phyloP scores from a whole-genome alignment of 208 protist genomes.

The Vickermania spadyakhi region DNA sequence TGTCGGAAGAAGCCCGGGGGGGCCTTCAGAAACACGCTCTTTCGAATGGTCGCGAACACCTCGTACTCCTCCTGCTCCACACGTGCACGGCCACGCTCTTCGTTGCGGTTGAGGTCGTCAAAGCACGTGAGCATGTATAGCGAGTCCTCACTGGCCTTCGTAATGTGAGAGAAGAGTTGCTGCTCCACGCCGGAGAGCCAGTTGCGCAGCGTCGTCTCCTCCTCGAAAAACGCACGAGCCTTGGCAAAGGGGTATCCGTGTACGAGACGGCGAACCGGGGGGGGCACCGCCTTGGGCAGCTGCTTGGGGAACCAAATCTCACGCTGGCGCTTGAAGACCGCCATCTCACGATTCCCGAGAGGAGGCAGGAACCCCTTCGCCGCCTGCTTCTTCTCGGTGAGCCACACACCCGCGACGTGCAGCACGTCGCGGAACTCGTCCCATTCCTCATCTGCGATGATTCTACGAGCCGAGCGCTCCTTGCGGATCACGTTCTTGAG shows the following conservation, averaged over 20 bases:
- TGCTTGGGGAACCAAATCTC: slow-evolving; percentile 41
- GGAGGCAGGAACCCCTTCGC: slow-evolving; percentile 15
- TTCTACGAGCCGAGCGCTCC: slow-evolving; percentile 38
- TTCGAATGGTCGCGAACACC: slow-evolving; percentile 21
- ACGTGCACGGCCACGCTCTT: slow-evolving; percentile 25
- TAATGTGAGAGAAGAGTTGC: slow-evolving; percentile 33
- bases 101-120: slow-evolving; percentile 17
- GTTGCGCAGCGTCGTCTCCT: slow-evolving; percentile 62
- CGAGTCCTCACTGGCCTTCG: slow-evolving; percentile 33
- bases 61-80: slow-evolving; percentile 47
- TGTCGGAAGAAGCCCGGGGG: slow-evolving; percentile 59
- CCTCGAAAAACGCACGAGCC: slow-evolving; percentile 26
- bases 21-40: slow-evolving; percentile 34
- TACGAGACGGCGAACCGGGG: slow-evolving; percentile 13
- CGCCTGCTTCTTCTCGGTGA: slow-evolving; percentile 39
- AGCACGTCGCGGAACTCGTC: slow-evolving; percentile 37
- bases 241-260: slow-evolving; percentile 41
- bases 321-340: slow-evolving; percentile 26
- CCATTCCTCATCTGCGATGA: slow-evolving; percentile 29
- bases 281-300: slow-evolving; percentile 16
- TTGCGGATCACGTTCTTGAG: slow-evolving; percentile 41
- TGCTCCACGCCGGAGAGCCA: slow-evolving; percentile 53
- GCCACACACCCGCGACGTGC: slow-evolving; percentile 46
- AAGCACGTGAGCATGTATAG: slow-evolving; percentile 35
- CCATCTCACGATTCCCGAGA: slow-evolving; percentile 16